phyloP scores from a whole-genome alignment of 2,329 filamentous ascomycete species.

The Tolypocladium endophyticum region DNA sequence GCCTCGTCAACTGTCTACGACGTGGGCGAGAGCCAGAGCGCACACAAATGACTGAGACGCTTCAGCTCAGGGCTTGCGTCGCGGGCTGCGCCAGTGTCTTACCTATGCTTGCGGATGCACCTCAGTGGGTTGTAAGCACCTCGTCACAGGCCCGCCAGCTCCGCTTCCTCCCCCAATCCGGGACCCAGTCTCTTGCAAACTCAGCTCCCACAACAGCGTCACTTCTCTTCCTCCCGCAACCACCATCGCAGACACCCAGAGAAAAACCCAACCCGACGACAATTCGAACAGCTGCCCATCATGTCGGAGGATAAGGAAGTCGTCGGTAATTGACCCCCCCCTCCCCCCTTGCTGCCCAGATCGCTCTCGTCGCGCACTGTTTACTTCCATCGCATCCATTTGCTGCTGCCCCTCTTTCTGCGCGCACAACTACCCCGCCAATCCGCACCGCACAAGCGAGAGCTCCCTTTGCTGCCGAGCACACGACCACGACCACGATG shows the following conservation, averaged over 20 bases:
- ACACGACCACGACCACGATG: constrained; percentile 1
- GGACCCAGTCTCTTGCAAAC: background rate
- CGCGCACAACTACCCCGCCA: constrained; percentile 9
- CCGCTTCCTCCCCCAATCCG: background rate
- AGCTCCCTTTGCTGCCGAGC: constrained; percentile 1
- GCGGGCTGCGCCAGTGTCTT: background rate
- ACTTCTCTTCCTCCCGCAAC: background rate
- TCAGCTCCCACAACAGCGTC: background rate
- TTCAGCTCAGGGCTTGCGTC: background rate
- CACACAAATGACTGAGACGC: background rate
- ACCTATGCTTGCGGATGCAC: too few species aligned
- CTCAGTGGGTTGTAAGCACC: too few species aligned
- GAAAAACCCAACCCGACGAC: background rate
- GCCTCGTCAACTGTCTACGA: background rate
- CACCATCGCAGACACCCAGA: background rate
- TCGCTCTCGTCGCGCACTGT: background rate
- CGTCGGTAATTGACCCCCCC: constrained; percentile 25
- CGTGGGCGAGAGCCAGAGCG: background rate
- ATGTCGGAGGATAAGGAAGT: constrained; percentile 35
- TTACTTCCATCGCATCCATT: background rate
- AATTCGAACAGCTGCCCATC: constrained; percentile 17
- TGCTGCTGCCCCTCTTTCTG: constrained; percentile 13
- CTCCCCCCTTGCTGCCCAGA: background rate
- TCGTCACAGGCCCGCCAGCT: background rate
- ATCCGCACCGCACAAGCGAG: background rate